Percentiles rank a stretch among this genome's conserved stretches.
These are phyloP conservation scores for Colletotrichum lupini DNA, from an alignment of 2,329 filamentous ascomycete genomes.

Conservation along the genomic window DNA sequence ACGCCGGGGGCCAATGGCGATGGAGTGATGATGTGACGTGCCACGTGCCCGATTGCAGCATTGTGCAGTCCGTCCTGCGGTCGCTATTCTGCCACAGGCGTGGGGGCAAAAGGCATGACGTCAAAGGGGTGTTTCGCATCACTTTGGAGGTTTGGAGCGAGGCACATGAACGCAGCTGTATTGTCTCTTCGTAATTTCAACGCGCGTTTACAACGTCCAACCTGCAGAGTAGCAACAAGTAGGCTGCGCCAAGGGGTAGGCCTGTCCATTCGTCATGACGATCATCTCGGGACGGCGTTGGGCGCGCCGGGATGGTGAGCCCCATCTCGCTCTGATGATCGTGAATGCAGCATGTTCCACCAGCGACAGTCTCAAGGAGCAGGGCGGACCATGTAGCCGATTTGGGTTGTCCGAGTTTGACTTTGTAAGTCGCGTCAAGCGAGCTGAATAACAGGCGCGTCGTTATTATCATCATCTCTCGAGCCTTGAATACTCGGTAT, in stretches of 20 bases:
- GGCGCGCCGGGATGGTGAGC: not conserved
- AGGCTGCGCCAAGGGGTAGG: not conserved
- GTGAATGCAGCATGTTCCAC: not conserved
- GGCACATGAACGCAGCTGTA: not conserved
- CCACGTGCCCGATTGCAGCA: slow-evolving; percentile 17
- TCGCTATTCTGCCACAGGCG: not conserved
- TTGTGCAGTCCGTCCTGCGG: not conserved
- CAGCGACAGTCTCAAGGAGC: not conserved
- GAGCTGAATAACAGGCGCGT: slow-evolving; percentile 1
- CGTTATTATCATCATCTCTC: not conserved
- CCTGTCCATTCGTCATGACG: not conserved
- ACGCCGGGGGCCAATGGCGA: not conserved
- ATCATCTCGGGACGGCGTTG: not conserved
- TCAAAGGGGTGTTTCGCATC: slow-evolving; percentile 18
- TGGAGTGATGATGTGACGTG: slow-evolving; percentile 4
- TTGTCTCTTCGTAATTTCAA: slow-evolving; percentile 7
- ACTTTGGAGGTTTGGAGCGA: not conserved
- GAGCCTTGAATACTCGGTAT: not conserved
- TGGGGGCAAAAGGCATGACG: slow-evolving; percentile 20
- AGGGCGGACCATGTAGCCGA: not conserved
- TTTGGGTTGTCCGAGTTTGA: not conserved
- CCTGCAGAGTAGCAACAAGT: not conserved
- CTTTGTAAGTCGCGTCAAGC: not conserved
- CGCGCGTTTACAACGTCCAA: slow-evolving; percentile 11
- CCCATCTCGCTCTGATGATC: not conserved